Evolutionary conservation across 768 basidiomycete species (phyloP).

Genomic region (Podaxis carcinomalis): DNA sequence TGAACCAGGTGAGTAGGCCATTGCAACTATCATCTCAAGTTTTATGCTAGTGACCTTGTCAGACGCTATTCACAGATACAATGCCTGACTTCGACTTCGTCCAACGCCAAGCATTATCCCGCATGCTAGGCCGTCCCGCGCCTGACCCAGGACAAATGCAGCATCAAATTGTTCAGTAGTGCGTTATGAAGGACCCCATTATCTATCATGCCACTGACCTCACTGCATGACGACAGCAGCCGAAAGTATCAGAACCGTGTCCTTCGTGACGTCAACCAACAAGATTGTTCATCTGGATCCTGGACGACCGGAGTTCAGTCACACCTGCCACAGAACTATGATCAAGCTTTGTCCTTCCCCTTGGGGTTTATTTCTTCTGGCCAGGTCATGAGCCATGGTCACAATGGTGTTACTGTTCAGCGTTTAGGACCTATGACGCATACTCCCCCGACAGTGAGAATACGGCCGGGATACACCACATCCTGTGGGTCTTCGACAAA

Average conservation of each 20-base stretch:
- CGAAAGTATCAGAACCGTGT: slow-evolving; percentile 17
- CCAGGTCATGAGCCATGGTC: background rate
- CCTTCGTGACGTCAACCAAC: background rate
- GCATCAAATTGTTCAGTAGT: slow-evolving; percentile 45
- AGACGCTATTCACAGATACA: slow-evolving; percentile 40
- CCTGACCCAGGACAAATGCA: slow-evolving; percentile 42
- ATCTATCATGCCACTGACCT: slow-evolving; percentile 11
- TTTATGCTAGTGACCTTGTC: background rate
- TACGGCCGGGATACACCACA: background rate
- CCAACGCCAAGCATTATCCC: slow-evolving; percentile 46
- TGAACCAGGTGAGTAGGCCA: slow-evolving; percentile 34
- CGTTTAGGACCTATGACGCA: background rate
- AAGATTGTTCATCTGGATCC: background rate
- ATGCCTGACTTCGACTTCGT: slow-evolving; percentile 36
- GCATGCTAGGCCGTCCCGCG: slow-evolving; percentile 44
- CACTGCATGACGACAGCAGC: slow-evolving; percentile 21
- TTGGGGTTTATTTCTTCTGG: slow-evolving; percentile 4
- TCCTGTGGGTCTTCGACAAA: background rate
- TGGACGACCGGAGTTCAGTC: background rate
- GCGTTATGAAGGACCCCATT: slow-evolving; percentile 19
- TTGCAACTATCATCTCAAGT: background rate
- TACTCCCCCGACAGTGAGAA: background rate
- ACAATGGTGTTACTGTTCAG: background rate
- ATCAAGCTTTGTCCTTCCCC: background rate
- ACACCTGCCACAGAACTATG: background rate